phyloP scores from a whole-genome alignment of 306 rosid genomes.

The Coriaria nepalensis region DNA sequence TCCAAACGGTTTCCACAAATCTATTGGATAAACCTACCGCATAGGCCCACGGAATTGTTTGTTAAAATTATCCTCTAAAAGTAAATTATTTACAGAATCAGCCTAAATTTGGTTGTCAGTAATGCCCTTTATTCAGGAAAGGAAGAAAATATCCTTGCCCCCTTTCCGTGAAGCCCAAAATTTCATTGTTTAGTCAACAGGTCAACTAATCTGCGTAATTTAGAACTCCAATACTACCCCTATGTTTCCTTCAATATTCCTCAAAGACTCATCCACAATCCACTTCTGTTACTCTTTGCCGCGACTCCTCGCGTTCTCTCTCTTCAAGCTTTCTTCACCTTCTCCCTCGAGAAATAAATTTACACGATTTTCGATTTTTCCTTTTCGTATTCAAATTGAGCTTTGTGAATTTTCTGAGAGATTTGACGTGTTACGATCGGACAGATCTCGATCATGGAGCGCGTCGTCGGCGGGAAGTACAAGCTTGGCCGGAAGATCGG shows the following conservation, averaged over 20 bases:
- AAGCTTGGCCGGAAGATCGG: constrained; percentile 98
- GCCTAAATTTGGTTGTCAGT: too few relatives aligned
- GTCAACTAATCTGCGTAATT: too few relatives aligned
- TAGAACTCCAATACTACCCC: constrained; percentile 18
- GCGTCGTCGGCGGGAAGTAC: constrained; percentile 68
- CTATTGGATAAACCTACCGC: too few relatives aligned
- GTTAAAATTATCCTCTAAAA: too few relatives aligned
- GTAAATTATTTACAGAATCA: too few relatives aligned
- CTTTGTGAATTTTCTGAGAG: constrained; percentile 16
- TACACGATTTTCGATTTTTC: background rate
- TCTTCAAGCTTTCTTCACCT: constrained; percentile 16
- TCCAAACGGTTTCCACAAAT: too few relatives aligned
- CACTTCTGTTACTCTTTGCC: constrained; percentile 5
- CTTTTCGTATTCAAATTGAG: constrained; percentile 6
- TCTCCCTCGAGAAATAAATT: background rate
- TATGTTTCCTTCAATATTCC: background rate
- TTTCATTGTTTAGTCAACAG: too few relatives aligned
- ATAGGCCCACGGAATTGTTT: too few relatives aligned
- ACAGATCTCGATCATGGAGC: constrained; percentile 46
- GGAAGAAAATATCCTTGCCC: too few relatives aligned
- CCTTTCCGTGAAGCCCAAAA: too few relatives aligned
- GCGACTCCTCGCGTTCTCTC: background rate
- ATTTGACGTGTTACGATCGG: constrained; percentile 14
- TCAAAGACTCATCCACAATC: constrained; percentile 3
- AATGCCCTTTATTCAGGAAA: too few relatives aligned